A percentile compares a stretch with the other conserved stretches of the same genome.
Conservation (phyloP, 2,329 filamentous ascomycete genomes). For the Pyrenochaeta sp. region DNA sequence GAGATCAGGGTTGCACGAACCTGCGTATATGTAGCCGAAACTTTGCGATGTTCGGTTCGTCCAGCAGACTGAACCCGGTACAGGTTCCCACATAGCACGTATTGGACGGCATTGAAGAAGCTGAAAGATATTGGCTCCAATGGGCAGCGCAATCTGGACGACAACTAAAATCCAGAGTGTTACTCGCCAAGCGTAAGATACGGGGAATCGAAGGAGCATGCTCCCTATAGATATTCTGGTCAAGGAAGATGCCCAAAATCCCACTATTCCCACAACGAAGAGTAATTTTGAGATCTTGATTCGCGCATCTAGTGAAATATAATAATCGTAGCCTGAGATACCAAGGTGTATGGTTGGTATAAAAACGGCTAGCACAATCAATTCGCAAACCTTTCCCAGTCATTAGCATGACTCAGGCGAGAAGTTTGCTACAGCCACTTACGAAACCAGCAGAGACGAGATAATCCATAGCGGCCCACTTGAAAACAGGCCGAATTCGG, state of each 20-base stretch:
- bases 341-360: not conserved
- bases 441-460: conserved; percentile 5
- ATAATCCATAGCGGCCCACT: conserved; percentile 6
- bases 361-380: conserved; percentile 1
- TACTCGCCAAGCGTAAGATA: conserved; percentile 9
- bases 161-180: conserved; percentile 6
- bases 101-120: conserved; percentile 11
- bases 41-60: conserved; percentile 1
- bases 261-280: conserved; percentile 3
- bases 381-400: conserved; percentile 6
- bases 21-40: conserved; percentile 12
- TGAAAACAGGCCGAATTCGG: conserved; percentile 7
- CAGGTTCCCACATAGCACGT: conserved; percentile 8
- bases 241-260: conserved; percentile 12
- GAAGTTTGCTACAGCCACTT: not conserved
- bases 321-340: conserved; percentile 5
- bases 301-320: conserved; percentile 5
- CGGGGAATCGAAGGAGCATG: conserved; percentile 11
- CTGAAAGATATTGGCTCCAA: conserved; percentile 4
- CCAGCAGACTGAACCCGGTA: conserved; percentile 6
- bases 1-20: not conserved
- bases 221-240: conserved; percentile 10
- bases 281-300: conserved; percentile 1
- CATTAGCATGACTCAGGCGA: not conserved
- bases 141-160: conserved; percentile 8